Evolutionary conservation across 139 green algal species (phyloP), one percentile per base, ranked within the genome.

Genomic region (Tetradesmus lagerheimii): DNA sequence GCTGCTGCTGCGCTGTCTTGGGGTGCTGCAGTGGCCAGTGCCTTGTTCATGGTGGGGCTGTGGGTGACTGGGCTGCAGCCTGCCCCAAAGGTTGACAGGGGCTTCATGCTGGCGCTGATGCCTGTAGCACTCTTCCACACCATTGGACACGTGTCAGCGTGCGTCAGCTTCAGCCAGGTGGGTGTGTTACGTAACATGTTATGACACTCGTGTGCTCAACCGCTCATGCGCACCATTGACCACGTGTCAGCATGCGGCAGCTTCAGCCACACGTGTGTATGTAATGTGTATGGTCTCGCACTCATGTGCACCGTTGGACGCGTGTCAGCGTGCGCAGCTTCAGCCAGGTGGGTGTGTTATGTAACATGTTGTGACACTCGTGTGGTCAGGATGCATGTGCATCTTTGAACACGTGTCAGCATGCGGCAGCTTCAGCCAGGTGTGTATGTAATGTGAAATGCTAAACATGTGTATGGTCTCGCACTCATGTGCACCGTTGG

Each of bases 41-140:
- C 85, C 8, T 37, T 96, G 25, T 97, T 97, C 88, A 98, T 98
- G 97, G 80, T 41, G 8, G 50, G 90, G 6, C 90, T 99, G 81
- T 99, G 97, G 97, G 62, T 89, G 5, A 93, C 92, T 8, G 79
- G 92, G 4, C 92, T 99, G 57, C 96, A 99, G 89, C 94, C 94
- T 14, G 77, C 89, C 50, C 96, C 96, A 12, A 91, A 95, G 82
- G 92, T 97, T 4, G 83, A 85, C 39, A 85, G 39, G 74, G 87
- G 75, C 62, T 95, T 93, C 92, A 92, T 96, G 31, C 4, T 92
- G 6, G 89, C 92, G 1, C 92, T 97, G 74, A 78, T 95, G 78
- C 96, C 96, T 18, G 97, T 98, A 53, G 97, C 94, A 0, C 85
- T 98, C 2, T 98, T 98, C 92, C 97, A 99, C 95, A 98, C 95